Conservation (phyloP, 139 green algal genomes). For the Chlamydomonas asymmetrica region DNA sequence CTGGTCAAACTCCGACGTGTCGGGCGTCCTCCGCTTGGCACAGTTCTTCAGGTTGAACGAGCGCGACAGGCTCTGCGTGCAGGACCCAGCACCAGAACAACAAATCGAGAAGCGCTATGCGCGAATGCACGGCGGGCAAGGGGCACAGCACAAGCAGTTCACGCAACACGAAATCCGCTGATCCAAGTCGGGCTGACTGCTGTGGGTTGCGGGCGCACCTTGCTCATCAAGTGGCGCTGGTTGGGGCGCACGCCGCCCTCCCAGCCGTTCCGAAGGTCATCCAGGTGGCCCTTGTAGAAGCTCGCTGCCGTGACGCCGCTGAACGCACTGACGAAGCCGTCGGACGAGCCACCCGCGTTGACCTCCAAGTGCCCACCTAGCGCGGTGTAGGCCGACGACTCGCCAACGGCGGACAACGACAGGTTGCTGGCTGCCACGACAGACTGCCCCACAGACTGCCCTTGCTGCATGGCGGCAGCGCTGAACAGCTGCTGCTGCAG, state of each 20-base stretch:
- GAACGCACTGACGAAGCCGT: background rate
- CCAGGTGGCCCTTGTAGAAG: slow-evolving; percentile 15
- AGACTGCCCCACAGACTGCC: background rate
- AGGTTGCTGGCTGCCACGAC: too few relatives aligned
- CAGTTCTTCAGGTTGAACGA: background rate
- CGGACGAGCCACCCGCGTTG: background rate
- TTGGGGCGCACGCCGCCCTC: too few relatives aligned
- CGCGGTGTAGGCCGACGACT: background rate
- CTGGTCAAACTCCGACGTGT: slow-evolving; percentile 27
- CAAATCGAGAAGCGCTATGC: too few relatives aligned
- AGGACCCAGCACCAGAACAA: too few relatives aligned
- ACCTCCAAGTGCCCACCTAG: background rate
- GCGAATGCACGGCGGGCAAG: too few relatives aligned
- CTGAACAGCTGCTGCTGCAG: background rate
- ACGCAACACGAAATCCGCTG: too few relatives aligned
- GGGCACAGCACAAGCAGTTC: too few relatives aligned
- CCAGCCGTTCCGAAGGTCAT: slow-evolving; percentile 4
- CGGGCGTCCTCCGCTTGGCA: slow-evolving; percentile 21
- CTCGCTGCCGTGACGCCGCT: slow-evolving; percentile 5
- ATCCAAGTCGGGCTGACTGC: background rate
- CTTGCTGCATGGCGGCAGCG: background rate
- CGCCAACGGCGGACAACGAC: too few relatives aligned
- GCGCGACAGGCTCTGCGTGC: background rate
- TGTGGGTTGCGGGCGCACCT: background rate
- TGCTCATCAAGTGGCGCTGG: too few relatives aligned